These are phyloP conservation scores for Beauveria asiatica DNA, from an alignment of 2,329 filamentous ascomycete species.

Conservation along the genomic window DNA sequence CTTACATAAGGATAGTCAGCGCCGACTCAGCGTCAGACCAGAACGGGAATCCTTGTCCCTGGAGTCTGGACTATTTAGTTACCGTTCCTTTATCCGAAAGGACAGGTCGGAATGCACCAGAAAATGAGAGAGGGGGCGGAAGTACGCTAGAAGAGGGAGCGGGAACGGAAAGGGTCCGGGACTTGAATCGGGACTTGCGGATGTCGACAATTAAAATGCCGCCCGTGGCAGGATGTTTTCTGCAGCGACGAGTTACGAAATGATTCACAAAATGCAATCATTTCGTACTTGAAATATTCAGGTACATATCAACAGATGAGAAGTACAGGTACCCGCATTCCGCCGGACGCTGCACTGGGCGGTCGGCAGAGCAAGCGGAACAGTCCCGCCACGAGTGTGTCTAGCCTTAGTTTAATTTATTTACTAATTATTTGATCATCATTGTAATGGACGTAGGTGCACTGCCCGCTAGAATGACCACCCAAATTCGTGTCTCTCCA, in stretches of 20 bases:
- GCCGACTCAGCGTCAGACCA: neutral
- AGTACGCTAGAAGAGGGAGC: conserved; percentile 1
- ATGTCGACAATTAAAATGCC: neutral
- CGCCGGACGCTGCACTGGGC: neutral
- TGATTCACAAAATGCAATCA: neutral
- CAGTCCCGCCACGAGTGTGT: neutral
- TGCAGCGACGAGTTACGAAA: too few relatives aligned
- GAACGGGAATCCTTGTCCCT: neutral
- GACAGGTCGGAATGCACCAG: neutral
- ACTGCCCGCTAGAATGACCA: neutral
- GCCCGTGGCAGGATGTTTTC: too few relatives aligned
- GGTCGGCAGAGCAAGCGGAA: neutral
- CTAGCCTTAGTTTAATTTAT: neutral
- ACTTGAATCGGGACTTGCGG: neutral
- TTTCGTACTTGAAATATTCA: neutral
- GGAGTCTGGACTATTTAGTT: neutral
- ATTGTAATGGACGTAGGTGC: neutral
- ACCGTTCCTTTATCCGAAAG: conserved; percentile 7
- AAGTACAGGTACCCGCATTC: conserved; percentile 2
- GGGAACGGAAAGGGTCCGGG: conserved; percentile 5
- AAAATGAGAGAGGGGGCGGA: conserved; percentile 4
- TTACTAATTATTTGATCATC: too few relatives aligned
- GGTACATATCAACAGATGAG: neutral
- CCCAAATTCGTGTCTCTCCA: neutral
- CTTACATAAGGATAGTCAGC: neutral